Conservation (phyloP, 2,329 filamentous ascomycete genomes). For the Hypoxylon rubiginosum region DNA sequence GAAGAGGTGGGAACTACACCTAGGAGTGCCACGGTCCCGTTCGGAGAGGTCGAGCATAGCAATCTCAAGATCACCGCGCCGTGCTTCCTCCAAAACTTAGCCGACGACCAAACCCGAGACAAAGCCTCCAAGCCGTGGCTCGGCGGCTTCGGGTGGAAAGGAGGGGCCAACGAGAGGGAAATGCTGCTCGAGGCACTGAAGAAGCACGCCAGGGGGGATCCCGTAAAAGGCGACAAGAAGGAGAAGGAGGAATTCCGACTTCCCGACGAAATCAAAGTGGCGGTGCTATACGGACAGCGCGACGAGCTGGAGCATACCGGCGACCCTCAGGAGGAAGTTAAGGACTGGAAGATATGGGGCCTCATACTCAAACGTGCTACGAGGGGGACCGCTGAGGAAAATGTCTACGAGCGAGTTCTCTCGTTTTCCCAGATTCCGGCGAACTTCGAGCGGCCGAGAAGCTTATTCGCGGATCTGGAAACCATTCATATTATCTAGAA, state of each 20-base stretch:
- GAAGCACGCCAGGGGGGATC: not conserved
- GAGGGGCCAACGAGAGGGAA: not conserved
- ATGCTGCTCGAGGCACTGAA: not conserved
- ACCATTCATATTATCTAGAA: not conserved
- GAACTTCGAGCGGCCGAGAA: not conserved
- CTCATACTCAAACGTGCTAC: not conserved
- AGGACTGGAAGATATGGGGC: not conserved
- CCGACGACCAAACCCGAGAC: not conserved
- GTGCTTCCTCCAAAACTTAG: not conserved
- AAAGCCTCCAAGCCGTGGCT: not conserved
- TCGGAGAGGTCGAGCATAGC: not conserved
- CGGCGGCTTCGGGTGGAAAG: not conserved
- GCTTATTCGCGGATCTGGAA: not conserved
- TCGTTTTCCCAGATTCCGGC: not conserved
- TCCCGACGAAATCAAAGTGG: not conserved
- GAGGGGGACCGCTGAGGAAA: not conserved
- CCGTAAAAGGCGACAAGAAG: not conserved
- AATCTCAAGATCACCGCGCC: not conserved
- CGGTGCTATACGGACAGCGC: not conserved
- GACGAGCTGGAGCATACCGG: not conserved
- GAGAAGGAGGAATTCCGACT: not conserved
- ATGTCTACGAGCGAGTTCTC: not conserved
- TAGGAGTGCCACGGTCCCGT: not conserved
- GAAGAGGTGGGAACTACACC: not conserved
- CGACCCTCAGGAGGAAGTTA: not conserved